Percentiles rank a stretch among this genome's conserved stretches.
Evolutionary conservation across 805 yeast species (phyloP).

Genomic region (Candida krabiensis): DNA sequence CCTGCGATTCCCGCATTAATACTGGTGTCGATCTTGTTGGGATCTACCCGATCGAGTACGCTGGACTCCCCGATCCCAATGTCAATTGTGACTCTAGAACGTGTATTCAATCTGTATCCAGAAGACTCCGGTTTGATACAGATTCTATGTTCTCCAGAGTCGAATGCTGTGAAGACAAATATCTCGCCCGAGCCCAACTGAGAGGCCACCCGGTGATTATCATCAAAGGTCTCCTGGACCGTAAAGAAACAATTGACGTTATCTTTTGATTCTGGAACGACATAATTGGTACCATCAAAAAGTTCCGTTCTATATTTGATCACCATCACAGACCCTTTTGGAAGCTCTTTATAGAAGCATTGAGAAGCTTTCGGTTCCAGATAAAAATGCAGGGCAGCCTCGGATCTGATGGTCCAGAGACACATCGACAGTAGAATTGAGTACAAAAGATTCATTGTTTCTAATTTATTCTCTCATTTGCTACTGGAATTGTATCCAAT

Average conservation of each 20-base stretch:
- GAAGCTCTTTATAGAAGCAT: constrained; percentile 58
- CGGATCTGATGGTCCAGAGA: neutral
- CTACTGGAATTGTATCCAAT: too few relatives aligned
- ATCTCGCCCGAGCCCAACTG: constrained; percentile 62
- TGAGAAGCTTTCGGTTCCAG: constrained; percentile 49
- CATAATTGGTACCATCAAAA: constrained; percentile 14
- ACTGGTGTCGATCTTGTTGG: constrained; percentile 49
- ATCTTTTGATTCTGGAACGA: constrained; percentile 1
- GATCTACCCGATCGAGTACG: constrained; percentile 47
- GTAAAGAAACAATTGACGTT: constrained; percentile 23
- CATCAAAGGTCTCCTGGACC: constrained; percentile 70
- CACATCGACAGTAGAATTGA: neutral
- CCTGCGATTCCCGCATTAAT: constrained; percentile 52
- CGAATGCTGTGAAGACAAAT: constrained; percentile 79
- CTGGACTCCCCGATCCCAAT: constrained; percentile 67
- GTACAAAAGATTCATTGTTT: constrained; percentile 8
- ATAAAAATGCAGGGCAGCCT: constrained; percentile 45
- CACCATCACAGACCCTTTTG: constrained; percentile 47
- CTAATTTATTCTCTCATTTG: neutral
- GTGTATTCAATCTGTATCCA: constrained; percentile 43
- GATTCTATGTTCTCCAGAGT: constrained; percentile 80
- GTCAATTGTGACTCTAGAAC: constrained; percentile 63
- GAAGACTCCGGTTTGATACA: constrained; percentile 54
- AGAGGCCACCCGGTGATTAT: constrained; percentile 71
- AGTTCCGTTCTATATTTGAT: constrained; percentile 51